Evolutionary conservation across 495 filamentous ascomycete species (phyloP), one percentile per base, ranked within the genome.

Genomic region (Lophium mytilinum): DNA sequence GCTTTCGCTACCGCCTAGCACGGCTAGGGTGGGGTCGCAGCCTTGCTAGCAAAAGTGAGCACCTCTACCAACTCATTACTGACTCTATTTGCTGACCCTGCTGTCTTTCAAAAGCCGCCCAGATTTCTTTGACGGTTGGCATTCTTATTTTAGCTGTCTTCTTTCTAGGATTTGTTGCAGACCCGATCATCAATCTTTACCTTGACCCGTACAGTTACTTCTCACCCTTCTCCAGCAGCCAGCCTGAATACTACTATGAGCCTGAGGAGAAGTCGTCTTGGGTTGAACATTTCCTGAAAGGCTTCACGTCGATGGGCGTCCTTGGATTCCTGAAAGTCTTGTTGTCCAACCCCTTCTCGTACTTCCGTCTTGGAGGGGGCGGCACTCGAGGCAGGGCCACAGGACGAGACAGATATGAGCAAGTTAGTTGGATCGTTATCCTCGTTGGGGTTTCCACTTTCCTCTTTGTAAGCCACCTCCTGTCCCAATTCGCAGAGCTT

Each of bases 101-200:
- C 52, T 52, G 9, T 19, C 3, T 15, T 24, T 45, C 11, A 33
- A 5, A 33, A 70, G 63, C 73, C 35, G 68, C 82, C 0, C 83
- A 91, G 64, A 69, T 88, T 17, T 61, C 67, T 0, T 69, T 95
- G 53, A 95, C 91, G 1, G 46, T 88, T 2, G 36, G 72, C 11
- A 87, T 95, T 58, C 74, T 95, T 46, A 35, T 89, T 11, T 54
- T 84, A 37, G 77, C 83, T 43, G 73, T 94, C 33, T 96, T 91
- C 62, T 6, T 89, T 1, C 79, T 95, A 58, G 90, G 90, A 52
- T 96, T 96, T 64, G 71, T 96, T 66, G 90, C 89, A 58, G 92
- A 96, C 73, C 90, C 90, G 10, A 89, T 97, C 62, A 87, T 98
- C 67, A 86, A 87, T 58, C 73, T 95, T 17, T 95, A 90, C 74